Evolutionary conservation across 352 stramenopile species (phyloP).

Genomic region (Nothophytophthora sp.): DNA sequence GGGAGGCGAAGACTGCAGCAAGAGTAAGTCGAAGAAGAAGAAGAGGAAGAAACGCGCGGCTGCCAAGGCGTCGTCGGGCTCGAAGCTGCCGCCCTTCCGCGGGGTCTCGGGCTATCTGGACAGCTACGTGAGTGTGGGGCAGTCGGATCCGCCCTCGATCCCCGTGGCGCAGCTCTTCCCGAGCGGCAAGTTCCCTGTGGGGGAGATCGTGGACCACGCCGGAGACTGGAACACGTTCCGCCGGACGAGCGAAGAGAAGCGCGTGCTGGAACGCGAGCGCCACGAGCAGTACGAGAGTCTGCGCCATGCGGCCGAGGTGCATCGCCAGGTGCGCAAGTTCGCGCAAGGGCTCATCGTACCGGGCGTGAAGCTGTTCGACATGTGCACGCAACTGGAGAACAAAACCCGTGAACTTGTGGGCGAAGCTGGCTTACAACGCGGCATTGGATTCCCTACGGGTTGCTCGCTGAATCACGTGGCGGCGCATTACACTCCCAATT

Average conservation of each 20-base stretch:
- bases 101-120: slow-evolving; percentile 91
- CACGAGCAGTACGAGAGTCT: slow-evolving; percentile 70
- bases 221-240: slow-evolving; percentile 94
- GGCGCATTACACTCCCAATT: slow-evolving; percentile 98
- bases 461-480: slow-evolving; percentile 98
- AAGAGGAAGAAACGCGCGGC: slow-evolving; percentile 67
- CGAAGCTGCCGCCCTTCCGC: slow-evolving; percentile 63
- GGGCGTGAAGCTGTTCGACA: slow-evolving; percentile 95
- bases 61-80: slow-evolving; percentile 19
- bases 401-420: slow-evolving; percentile 96
- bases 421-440: slow-evolving; percentile 89
- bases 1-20: slow-evolving; percentile 2
- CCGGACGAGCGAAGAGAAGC: slow-evolving; percentile 82
- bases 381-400: slow-evolving; percentile 96
- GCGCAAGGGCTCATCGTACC: slow-evolving; percentile 97
- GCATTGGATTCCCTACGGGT: slow-evolving; percentile 86
- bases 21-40: slow-evolving; percentile 74
- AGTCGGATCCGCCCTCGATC: slow-evolving; percentile 97
- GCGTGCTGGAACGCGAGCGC: slow-evolving; percentile 80
- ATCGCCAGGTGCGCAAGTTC: slow-evolving; percentile 91
- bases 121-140: slow-evolving; percentile 92
- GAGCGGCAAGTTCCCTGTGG: slow-evolving; percentile 81
- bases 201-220: slow-evolving; percentile 93
- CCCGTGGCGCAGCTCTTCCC: slow-evolving; percentile 79
- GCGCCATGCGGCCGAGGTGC: slow-evolving; percentile 94